A percentile compares a stretch with the other conserved stretches of the same genome.
phyloP scores from a whole-genome alignment of 441 rosid species.

The Mallotus repandus region DNA sequence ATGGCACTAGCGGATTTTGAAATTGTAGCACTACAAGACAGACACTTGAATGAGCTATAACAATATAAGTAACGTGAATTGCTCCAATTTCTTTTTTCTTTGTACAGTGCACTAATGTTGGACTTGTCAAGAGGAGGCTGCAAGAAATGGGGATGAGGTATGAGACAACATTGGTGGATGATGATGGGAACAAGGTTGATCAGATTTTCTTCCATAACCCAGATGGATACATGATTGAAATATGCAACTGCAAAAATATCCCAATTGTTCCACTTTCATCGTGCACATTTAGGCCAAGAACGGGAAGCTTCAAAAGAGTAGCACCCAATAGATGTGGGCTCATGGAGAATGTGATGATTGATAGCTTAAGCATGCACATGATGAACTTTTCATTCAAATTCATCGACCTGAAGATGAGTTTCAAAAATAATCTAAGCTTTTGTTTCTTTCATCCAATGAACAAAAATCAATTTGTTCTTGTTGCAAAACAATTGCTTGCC shows the following conservation, averaged over 20 bases:
- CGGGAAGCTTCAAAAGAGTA: constrained; percentile 34
- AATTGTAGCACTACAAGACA: background rate
- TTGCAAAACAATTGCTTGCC: background rate
- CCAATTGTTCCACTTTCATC: constrained; percentile 49
- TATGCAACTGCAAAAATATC: constrained; percentile 62
- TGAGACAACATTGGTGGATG: constrained; percentile 50
- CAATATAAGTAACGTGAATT: no score
- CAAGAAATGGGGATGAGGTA: constrained; percentile 54
- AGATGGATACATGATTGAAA: constrained; percentile 64
- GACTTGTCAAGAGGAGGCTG: constrained; percentile 48
- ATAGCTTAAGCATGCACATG: constrained; percentile 68
- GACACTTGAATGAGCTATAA: no score
- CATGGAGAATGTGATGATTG: constrained; percentile 68
- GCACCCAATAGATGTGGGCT: constrained; percentile 42
- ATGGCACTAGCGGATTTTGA: no score
- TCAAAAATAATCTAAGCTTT: background rate
- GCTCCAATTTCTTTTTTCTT: background rate
- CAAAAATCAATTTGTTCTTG: background rate
- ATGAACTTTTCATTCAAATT: constrained; percentile 50
- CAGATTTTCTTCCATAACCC: constrained; percentile 68
- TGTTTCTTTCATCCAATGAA: background rate
- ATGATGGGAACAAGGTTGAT: constrained; percentile 49
- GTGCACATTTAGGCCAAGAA: constrained; percentile 34
- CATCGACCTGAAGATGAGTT: background rate
- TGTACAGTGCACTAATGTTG: constrained; percentile 47